Conservation (phyloP, 495 filamentous ascomycete species). For the Penicillium crystallinum region DNA sequence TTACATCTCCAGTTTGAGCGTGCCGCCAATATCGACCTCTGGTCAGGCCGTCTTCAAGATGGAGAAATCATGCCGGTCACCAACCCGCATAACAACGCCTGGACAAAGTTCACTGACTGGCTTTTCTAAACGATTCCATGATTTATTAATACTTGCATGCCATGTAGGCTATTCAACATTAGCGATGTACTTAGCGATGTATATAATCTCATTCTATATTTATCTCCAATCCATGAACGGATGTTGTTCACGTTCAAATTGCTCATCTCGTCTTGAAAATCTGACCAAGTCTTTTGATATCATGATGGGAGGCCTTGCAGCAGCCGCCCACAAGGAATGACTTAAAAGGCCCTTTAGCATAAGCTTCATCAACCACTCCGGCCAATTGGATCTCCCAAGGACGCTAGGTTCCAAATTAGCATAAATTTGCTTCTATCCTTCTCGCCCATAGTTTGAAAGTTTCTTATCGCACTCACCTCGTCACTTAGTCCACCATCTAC, state of each 20-base stretch:
- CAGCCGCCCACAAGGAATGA: conserved; percentile 55
- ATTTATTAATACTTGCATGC: conserved; percentile 20
- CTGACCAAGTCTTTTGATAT: conserved; percentile 44
- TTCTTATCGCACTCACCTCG: conserved; percentile 3
- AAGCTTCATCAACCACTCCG: conserved; percentile 29
- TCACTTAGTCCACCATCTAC: conserved; percentile 7
- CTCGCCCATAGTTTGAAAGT: not conserved
- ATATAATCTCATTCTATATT: not conserved
- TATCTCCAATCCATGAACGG: not conserved
- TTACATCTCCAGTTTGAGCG: conserved; percentile 20
- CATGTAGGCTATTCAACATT: conserved; percentile 7
- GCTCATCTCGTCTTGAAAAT: conserved; percentile 15
- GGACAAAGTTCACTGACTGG: conserved; percentile 30
- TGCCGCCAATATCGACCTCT: conserved; percentile 29
- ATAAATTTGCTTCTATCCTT: not conserved
- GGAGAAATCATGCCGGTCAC: conserved; percentile 25
- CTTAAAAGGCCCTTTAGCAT: conserved; percentile 43
- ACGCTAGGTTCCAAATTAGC: conserved; percentile 16
- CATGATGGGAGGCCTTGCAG: conserved; percentile 50
- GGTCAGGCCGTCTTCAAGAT: conserved; percentile 34
- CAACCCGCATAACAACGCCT: conserved; percentile 16
- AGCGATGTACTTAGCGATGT: conserved; percentile 5
- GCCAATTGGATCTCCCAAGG: conserved; percentile 48
- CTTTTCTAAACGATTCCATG: conserved; percentile 13
- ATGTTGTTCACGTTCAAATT: not conserved